Evolutionary conservation across 768 basidiomycete species (phyloP).

Genomic region (Agrocybe pediades): DNA sequence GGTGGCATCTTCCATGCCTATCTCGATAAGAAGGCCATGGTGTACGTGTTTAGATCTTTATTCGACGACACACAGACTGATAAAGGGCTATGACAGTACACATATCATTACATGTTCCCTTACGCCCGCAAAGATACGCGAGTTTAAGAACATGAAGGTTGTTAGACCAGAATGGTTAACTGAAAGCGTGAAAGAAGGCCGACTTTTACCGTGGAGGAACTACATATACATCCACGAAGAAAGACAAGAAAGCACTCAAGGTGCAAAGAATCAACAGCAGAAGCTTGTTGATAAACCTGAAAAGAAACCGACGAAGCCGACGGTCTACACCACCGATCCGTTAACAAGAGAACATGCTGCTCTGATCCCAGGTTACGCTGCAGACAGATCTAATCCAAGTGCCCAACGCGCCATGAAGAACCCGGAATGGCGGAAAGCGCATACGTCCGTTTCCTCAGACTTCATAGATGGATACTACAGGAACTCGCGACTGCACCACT

Average conservation of each 20-base stretch:
- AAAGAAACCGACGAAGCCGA: conserved; percentile 13
- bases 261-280: conserved; percentile 38
- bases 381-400: conserved; percentile 64
- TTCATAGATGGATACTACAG: conserved; percentile 86
- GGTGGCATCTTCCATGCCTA: conserved; percentile 87
- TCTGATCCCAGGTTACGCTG: conserved; percentile 65
- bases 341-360: conserved; percentile 41
- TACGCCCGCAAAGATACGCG: conserved; percentile 85
- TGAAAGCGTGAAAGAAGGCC: conserved; percentile 68
- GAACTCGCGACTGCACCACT: conserved; percentile 90
- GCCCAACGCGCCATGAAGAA: conserved; percentile 82
- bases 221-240: conserved; percentile 61
- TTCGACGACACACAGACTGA: background rate
- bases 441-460: conserved; percentile 84
- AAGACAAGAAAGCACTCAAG: conserved; percentile 52
- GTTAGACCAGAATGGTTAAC: conserved; percentile 88
- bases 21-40: conserved; percentile 73
- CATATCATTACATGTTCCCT: conserved; percentile 92
- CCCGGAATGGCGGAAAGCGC: conserved; percentile 81
- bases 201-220: conserved; percentile 78
- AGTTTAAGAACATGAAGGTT: conserved; percentile 90
- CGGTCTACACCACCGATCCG: conserved; percentile 41
- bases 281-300: conserved; percentile 5
- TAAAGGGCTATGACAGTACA: conserved; percentile 59
- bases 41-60: conserved; percentile 43